Conservation (phyloP, 768 basidiomycete genomes). For the Rubroboletus pulcherrimus region DNA sequence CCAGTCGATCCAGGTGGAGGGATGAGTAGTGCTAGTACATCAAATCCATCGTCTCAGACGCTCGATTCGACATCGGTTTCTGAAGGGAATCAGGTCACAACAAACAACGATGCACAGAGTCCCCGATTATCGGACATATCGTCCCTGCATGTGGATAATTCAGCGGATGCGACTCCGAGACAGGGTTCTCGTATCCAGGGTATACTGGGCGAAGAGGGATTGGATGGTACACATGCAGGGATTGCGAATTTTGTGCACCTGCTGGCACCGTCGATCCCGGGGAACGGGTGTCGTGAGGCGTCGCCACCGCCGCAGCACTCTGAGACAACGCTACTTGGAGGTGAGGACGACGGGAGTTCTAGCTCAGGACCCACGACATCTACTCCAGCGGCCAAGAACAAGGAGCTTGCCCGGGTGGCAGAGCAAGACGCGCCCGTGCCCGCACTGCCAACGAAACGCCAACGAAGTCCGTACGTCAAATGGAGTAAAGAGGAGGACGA, state of each 20-base stretch:
- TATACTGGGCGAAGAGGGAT: not conserved
- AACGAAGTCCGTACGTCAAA: conserved; percentile 39
- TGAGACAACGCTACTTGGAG: conserved; percentile 6
- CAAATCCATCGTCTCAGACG: conserved; percentile 1
- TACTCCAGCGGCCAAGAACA: conserved; percentile 12
- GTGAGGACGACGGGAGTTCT: not conserved
- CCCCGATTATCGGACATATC: not conserved
- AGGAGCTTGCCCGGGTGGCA: conserved; percentile 23
- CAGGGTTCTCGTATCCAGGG: conserved; percentile 8
- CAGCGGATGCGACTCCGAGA: conserved; percentile 16
- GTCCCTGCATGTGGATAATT: conserved; percentile 1
- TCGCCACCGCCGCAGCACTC: not conserved
- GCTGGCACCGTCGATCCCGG: not conserved
- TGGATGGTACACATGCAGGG: not conserved
- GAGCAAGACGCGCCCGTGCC: conserved; percentile 25
- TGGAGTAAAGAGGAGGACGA: conserved; percentile 44
- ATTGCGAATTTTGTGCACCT: not conserved
- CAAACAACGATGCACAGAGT: not conserved
- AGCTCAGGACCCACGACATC: not conserved
- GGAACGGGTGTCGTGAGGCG: conserved; percentile 7
- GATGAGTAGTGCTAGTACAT: not conserved
- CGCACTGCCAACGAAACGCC: conserved; percentile 30
- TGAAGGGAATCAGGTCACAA: not conserved
- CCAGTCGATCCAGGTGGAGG: conserved; percentile 23
- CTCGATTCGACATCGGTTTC: conserved; percentile 4